Base-by-base conservation (phyloP, 1,139 yeast genomes). In the Saccharomyces hybrid region DNA sequence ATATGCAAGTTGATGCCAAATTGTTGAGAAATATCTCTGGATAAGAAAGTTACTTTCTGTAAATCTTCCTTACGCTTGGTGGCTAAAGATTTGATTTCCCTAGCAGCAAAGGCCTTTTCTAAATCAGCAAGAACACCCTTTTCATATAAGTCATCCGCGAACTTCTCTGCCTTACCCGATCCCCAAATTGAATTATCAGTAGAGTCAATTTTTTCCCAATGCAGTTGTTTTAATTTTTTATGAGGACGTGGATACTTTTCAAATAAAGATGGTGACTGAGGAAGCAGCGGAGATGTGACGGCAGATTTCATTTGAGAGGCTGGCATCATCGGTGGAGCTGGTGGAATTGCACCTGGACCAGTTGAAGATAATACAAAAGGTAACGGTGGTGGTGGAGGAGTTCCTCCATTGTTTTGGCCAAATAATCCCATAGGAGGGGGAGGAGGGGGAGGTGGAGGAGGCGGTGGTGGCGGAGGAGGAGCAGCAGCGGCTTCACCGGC, bases 141-240 rank as follows among this genome's bases (percentile, higher is more conserved):
- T 14, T 79, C 79, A 70, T 79, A 70, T 58, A 86, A 75, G 54
- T 84, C 86, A 56, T 75, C 77, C 1, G 88, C 88, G 66, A 84
- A 75, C 42, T 73, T 72, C 27, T 74, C 76, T 2, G 80, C 77
- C 7, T 75, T 72, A 56, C 75, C 70, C 8, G 71, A 65, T 49
- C 77, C 76, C 95, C 95, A 86, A 68, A 86, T 83, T 0, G 93
- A 84, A 56, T 81, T 79, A 41, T 77, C 79, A 2, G 85, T 77
- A 46, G 72, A 69, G 38, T 86, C 93, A 55, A 86, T 75, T 64
- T 86, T 86, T 61, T 87, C 95, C 95, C 95, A 87, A 65, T 87
- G 95, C 60, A 86, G 74, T 68, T 86, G 95, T 67, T 86, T 86
- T 70, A 86, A 75, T 75, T 84, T 86, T 72, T 79, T 82, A 74